A percentile compares a stretch with the other conserved stretches of the same genome.
phyloP scores from a whole-genome alignment of 192 early-diverging fungal genomes.

The Gigaspora rosea region DNA sequence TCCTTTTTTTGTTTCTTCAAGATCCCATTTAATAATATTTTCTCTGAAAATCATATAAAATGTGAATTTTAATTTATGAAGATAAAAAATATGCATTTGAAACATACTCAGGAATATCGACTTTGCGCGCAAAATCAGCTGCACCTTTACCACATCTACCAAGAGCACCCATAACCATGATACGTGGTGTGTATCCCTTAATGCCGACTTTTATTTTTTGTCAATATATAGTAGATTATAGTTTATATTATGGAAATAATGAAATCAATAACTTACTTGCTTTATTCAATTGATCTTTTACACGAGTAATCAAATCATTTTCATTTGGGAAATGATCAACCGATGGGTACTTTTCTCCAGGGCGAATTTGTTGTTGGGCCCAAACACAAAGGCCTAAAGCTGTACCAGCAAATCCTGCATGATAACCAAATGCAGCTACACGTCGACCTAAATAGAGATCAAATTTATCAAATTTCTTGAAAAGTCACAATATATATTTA shows the following conservation, averaged over 20 bases:
- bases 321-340: conserved; percentile 88
- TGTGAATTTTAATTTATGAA: background rate
- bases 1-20: conserved; percentile 88
- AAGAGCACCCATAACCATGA: conserved; percentile 98
- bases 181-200: conserved; percentile 58
- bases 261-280: conserved; percentile 50
- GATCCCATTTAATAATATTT: conserved; percentile 94
- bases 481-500: too few relatives aligned
- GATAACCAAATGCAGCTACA: conserved; percentile 96
- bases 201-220: too few relatives aligned
- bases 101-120: conserved; percentile 73
- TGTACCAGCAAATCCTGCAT: conserved; percentile 94
- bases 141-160: conserved; percentile 95
- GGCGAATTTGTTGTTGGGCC: conserved; percentile 73
- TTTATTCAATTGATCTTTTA: conserved; percentile 60
- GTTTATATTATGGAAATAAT: too few relatives aligned
- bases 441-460: conserved; percentile 60
- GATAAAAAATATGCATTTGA: background rate
- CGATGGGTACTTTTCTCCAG: conserved; percentile 62
- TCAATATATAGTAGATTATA: too few relatives aligned
- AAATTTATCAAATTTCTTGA: too few relatives aligned
- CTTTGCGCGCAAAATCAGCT: conserved; percentile 75
- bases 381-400: conserved; percentile 92
- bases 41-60: conserved; percentile 32
- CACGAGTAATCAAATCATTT: conserved; percentile 69